A percentile compares a stretch with the other conserved stretches of the same genome.
Conservation (phyloP, 176 grass and related monocot genomes). For the Aegilops umbellulata region DNA sequence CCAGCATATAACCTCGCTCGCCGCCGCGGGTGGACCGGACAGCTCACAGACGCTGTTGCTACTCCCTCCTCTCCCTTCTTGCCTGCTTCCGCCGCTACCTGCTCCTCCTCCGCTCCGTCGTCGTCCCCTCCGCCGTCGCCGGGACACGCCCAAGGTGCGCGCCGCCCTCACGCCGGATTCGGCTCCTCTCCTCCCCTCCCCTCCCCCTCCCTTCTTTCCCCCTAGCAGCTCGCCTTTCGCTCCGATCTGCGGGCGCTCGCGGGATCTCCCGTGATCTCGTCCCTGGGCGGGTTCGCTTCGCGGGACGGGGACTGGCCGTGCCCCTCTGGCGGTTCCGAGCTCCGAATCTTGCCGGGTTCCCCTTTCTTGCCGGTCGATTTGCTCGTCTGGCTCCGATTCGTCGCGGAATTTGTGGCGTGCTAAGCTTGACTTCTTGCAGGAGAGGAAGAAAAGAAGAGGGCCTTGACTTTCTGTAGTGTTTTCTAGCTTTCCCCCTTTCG, state of each 20-base stretch:
- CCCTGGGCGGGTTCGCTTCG: neutral
- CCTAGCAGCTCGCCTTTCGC: neutral
- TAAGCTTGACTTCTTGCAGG: neutral
- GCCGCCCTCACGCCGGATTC: slow-evolving; percentile 20
- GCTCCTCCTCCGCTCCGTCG: neutral
- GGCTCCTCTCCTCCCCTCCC: neutral
- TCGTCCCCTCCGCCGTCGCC: neutral
- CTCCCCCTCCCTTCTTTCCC: neutral
- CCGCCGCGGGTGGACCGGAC: slow-evolving; percentile 38
- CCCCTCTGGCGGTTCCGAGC: neutral
- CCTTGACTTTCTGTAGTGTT: neutral
- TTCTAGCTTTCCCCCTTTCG: neutral
- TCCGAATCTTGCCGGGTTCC: slow-evolving; percentile 21
- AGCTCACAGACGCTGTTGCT: slow-evolving; percentile 14
- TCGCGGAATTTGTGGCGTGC: neutral
- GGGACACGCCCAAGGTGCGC: slow-evolving; percentile 34
- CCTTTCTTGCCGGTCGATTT: neutral
- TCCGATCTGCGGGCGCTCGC: neutral
- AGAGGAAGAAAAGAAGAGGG: neutral
- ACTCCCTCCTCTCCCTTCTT: neutral
- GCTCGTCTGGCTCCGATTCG: neutral
- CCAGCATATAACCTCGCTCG: slow-evolving; percentile 31
- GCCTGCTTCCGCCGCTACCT: neutral
- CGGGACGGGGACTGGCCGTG: neutral
- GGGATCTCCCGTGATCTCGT: slow-evolving; percentile 4